Base-by-base conservation (phyloP, 371 early-diverging fungal species). In the Paraphysoderma sedebokerense region DNA sequence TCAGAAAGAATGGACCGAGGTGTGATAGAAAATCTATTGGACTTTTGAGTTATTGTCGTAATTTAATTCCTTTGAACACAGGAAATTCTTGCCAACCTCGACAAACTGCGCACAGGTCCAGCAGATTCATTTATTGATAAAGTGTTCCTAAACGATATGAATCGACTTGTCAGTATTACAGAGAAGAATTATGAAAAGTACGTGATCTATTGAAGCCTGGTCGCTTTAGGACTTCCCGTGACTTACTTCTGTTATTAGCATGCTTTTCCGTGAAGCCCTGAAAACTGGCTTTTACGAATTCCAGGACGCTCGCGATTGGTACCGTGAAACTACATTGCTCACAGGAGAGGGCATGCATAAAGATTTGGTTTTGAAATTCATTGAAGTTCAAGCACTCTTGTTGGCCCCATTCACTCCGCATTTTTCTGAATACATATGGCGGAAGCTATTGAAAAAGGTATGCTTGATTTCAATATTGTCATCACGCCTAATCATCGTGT, bases 211-310 rank as follows among this genome's bases (percentile, higher is more conserved):
- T n/a, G n/a, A n/a, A n/a, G n/a, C n/a, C n/a, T n/a, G n/a, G n/a
- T n/a, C n/a, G n/a, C n/a, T n/a, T n/a, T n/a, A n/a, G n/a, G n/a
- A n/a, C n/a, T n/a, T n/a, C n/a, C n/a, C n/a, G n/a, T n/a, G n/a
- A n/a, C n/a, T n/a, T n/a, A n/a, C n/a, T n/a, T n/a, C n/a, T n/a
- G n/a, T n/a, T n/a, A n/a, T n/a, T 55, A 28, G 58, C 12, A 89
- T 91, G 65, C 65, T 79, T 47, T 99, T 82, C 72, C 82, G 92
- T 51, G 96, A 98, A 51, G 99, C 90, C 23, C 68, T 98, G 44
- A 98, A 95, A 72, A 68, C 73, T 54, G 90, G 87, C 45, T 90
- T 90, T 58, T 95, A 89, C 59, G 92, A 98, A 57, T 65, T 97
- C 61, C 79, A 80, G 56, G 71, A 83, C 47, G 81, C 91, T 13